These are phyloP conservation scores for Didymella sp. DNA, from an alignment of 2,329 filamentous ascomycete genomes.

Conservation along the genomic window DNA sequence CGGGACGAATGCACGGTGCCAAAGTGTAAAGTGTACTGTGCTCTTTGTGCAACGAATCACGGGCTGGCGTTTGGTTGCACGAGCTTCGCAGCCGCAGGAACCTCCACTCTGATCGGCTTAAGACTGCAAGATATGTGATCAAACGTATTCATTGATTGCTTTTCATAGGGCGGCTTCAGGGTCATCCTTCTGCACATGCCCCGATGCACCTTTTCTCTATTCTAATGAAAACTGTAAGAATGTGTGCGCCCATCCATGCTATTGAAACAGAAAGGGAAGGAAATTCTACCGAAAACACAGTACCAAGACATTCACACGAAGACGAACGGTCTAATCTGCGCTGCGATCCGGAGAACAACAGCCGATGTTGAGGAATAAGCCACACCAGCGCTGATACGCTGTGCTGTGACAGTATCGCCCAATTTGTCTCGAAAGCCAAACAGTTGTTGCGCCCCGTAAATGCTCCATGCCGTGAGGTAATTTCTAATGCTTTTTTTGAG, in stretches of 20 bases:
- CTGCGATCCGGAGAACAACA: conserved; percentile 23
- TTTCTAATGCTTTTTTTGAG: conserved; percentile 48
- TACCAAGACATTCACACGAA: conserved; percentile 21
- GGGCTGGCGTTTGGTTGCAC: neutral
- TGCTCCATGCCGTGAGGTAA: conserved; percentile 40
- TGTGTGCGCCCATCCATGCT: conserved; percentile 18
- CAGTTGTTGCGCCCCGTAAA: conserved; percentile 42
- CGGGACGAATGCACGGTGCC: conserved; percentile 11
- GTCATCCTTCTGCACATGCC: conserved; percentile 6
- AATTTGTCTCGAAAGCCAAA: conserved; percentile 20
- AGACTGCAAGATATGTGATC: conserved; percentile 11
- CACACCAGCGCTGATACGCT: conserved; percentile 20
- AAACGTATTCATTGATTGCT: conserved; percentile 26
- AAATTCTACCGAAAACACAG: conserved; percentile 4
- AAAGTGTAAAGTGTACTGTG: conserved; percentile 5
- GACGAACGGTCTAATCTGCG: conserved; percentile 35
- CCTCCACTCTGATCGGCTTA: neutral
- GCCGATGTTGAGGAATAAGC: conserved; percentile 26
- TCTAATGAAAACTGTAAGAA: conserved; percentile 11
- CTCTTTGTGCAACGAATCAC: conserved; percentile 2
- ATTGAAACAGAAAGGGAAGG: conserved; percentile 10
- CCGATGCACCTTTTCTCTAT: conserved; percentile 22
- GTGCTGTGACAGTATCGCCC: conserved; percentile 22
- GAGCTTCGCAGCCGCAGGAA: conserved; percentile 1
- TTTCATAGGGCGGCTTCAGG: conserved; percentile 18